Conservation (phyloP, 75 land plant genomes). For the Pinus albicaulis region DNA sequence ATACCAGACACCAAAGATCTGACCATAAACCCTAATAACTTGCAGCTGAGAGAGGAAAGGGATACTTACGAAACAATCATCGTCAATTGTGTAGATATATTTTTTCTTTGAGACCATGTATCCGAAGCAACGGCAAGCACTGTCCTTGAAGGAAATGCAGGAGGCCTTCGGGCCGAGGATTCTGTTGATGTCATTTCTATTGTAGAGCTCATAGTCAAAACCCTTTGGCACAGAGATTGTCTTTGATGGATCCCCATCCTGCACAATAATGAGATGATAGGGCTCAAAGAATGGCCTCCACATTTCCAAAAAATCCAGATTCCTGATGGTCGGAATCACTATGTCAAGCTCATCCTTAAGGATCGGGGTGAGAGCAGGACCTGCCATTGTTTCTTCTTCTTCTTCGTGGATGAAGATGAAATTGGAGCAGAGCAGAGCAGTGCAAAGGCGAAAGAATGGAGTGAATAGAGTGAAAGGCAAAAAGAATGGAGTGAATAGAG, state of each 20-base stretch:
- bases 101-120: slow-evolving; percentile 72
- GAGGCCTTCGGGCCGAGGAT: slow-evolving; percentile 60
- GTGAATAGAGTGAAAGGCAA: too few species aligned
- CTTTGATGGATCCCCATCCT: slow-evolving; percentile 63
- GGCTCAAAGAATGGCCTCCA: slow-evolving; percentile 68
- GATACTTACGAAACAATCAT: slow-evolving; percentile 63
- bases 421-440: too few species aligned
- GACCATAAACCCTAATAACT: too few species aligned
- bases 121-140: slow-evolving; percentile 71
- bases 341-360: slow-evolving; percentile 64
- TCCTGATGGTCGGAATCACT: slow-evolving; percentile 64
- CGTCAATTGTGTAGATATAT: slow-evolving; percentile 69
- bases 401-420: too few species aligned
- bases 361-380: too few species aligned
- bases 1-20: too few species aligned
- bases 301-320: slow-evolving; percentile 69
- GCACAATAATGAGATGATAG: slow-evolving; percentile 67
- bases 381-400: too few species aligned
- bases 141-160: slow-evolving; percentile 75
- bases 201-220: slow-evolving; percentile 70
- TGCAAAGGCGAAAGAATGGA: too few species aligned
- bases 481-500: too few species aligned
- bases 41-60: too few species aligned
- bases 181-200: slow-evolving; percentile 62
- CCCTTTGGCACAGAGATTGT: slow-evolving; percentile 58